Percentiles rank a stretch among this genome's conserved stretches.
phyloP scores from a whole-genome alignment of 306 rosid species.

The Betula pendula region DNA sequence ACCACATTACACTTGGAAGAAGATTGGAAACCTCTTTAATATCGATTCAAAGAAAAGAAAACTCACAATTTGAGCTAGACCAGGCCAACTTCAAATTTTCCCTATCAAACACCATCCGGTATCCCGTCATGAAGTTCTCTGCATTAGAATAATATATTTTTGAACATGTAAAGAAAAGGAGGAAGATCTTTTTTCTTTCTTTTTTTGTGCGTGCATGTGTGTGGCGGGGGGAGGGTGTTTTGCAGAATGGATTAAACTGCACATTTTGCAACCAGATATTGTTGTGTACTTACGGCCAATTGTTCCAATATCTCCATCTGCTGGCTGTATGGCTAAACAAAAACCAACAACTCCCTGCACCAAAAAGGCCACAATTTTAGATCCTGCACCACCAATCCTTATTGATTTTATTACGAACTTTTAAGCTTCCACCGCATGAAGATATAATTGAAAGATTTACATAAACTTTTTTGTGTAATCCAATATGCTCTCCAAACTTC shows the following conservation, averaged over 20 bases:
- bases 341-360: conserved; percentile 74
- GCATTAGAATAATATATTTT: conserved; percentile 33
- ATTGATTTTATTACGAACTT: neutral
- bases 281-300: conserved; percentile 78
- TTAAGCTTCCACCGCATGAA: neutral
- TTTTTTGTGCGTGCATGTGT: neutral
- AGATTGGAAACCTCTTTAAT: neutral
- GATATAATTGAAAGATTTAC: neutral
- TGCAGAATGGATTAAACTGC: neutral
- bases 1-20: neutral
- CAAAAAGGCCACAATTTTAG: conserved; percentile 17
- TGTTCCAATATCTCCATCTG: conserved; percentile 71
- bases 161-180: neutral
- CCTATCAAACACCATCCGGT: conserved; percentile 84
- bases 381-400: neutral
- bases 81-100: conserved; percentile 76
- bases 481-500: neutral
- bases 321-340: conserved; percentile 80
- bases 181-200: neutral
- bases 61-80: conserved; percentile 88
- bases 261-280: conserved; percentile 2
- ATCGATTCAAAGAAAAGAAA: conserved; percentile 16
- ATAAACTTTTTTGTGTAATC: neutral
- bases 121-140: conserved; percentile 92
- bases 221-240: neutral